Evolutionary conservation across 2,329 filamentous ascomycete genomes (phyloP), one percentile per base, ranked within the genome.

Genomic region (Fusarium protoensiforme): DNA sequence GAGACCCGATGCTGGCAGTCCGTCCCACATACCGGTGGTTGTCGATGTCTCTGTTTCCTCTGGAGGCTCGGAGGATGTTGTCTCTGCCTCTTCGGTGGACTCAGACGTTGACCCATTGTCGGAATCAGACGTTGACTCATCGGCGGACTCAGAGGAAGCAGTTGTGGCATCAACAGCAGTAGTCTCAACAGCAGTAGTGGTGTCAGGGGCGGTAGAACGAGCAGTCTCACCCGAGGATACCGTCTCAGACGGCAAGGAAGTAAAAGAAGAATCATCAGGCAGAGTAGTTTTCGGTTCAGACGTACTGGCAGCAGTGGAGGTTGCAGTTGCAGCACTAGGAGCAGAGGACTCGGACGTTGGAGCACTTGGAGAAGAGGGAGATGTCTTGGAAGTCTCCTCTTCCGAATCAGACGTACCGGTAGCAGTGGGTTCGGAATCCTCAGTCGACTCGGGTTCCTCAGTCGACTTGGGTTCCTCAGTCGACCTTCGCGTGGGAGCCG

Each of bases 11-110:
- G n/a, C 31, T 64, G 67, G 57, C 63, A 65, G 43, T 62, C 65
- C 68, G 64, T 77, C 75, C 78, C 77, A 81, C 79, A 79, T 81
- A 81, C 79, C 79, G 71, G 73, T 74, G 67, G 68, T 74, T 77
- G 62, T 65, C 61, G 35, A 39, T 61, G 69, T 74, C 65, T 74
- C 69, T 56, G 63, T 58, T 53, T 64, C 53, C 59, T 72, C 61
- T 69, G 68, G 58, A 61, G 65, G 46, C 48, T 64, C 68, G 22
- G 72, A 74, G 22, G 72, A 74, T 24, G 59, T 54, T 71, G 68
- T 72, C 22, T 64, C 68, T 36, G 62, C 61, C 38, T 67, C 60
- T 61, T 70, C 64, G 39, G 64, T 59, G 35, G 48, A 24, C 27
- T 63, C 71, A 33, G 61, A 66, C n/a, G 58, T 60, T 18, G 57